Conservation (phyloP, 768 basidiomycete genomes). For the Sistotremastrum suecicum region DNA sequence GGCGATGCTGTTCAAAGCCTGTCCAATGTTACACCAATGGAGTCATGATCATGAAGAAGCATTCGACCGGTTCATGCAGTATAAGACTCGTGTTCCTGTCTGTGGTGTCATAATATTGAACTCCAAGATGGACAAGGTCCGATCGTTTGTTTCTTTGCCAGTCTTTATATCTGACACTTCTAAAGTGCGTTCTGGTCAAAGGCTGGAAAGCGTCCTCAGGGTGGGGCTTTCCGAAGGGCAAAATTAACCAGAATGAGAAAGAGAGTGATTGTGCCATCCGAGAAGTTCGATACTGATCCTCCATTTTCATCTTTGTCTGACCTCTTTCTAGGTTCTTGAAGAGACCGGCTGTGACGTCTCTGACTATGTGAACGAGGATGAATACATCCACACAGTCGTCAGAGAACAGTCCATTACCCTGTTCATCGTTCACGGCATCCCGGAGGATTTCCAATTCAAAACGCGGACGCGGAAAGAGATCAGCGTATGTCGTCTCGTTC, state of each 20-base stretch:
- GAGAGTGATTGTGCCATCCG: constrained; percentile 75
- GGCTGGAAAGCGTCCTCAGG: constrained; percentile 95
- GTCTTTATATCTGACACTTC: constrained; percentile 4
- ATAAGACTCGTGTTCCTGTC: constrained; percentile 93
- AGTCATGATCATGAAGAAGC: constrained; percentile 74
- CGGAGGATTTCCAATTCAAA: constrained; percentile 79
- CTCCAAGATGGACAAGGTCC: constrained; percentile 82
- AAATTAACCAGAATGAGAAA: constrained; percentile 91
- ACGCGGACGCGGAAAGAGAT: constrained; percentile 97
- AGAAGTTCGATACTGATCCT: constrained; percentile 44
- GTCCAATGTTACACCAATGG: constrained; percentile 73
- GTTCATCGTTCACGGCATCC: constrained; percentile 78
- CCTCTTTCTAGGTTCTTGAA: constrained; percentile 62
- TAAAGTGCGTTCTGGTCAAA: constrained; percentile 89
- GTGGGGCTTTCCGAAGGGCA: constrained; percentile 99
- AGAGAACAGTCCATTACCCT: constrained; percentile 85
- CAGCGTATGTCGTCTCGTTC: constrained; percentile 44
- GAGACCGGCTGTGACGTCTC: constrained; percentile 91
- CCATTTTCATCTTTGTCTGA: background rate
- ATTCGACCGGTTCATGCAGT: constrained; percentile 84
- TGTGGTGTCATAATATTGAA: constrained; percentile 97
- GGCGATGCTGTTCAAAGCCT: constrained; percentile 75
- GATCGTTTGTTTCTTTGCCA: constrained; percentile 3
- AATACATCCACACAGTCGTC: constrained; percentile 76
- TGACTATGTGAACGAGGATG: constrained; percentile 44